phyloP scores from a whole-genome alignment of 2,329 filamentous ascomycete species.

The Hymenoscyphus occultus region DNA sequence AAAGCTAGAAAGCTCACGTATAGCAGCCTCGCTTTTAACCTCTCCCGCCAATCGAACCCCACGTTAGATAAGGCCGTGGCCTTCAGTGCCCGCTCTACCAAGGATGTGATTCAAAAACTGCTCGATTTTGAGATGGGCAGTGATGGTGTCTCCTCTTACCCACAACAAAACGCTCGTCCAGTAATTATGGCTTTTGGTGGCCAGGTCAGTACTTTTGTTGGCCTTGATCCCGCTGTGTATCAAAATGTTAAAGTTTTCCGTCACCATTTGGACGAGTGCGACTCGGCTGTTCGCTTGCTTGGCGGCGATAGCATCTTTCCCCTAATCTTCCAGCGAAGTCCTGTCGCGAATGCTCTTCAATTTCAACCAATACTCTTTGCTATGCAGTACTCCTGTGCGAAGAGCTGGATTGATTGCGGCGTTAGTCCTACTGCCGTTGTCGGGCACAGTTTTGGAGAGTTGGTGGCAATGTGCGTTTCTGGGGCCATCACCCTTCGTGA shows the following conservation, averaged over 20 bases:
- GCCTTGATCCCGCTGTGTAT: constrained; percentile 12
- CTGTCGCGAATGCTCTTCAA: neutral
- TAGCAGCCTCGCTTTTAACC: neutral
- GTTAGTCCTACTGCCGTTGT: constrained; percentile 15
- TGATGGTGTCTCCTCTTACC: too few species aligned
- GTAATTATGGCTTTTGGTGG: constrained; percentile 39
- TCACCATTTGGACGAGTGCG: constrained; percentile 19
- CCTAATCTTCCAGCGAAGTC: constrained; percentile 15
- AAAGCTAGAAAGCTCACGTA: too few species aligned
- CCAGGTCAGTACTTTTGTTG: constrained; percentile 14
- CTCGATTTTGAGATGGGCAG: neutral
- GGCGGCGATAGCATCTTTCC: constrained; percentile 20
- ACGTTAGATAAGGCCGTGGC: neutral
- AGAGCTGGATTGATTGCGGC: constrained; percentile 22
- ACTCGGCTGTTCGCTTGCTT: constrained; percentile 8
- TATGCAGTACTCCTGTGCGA: constrained; percentile 19
- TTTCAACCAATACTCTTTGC: constrained; percentile 15
- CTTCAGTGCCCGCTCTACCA: neutral
- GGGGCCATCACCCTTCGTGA: constrained; percentile 36
- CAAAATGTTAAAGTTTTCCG: constrained; percentile 14
- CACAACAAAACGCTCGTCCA: constrained; percentile 19
- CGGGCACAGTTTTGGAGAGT: constrained; percentile 42
- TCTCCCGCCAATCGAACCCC: neutral
- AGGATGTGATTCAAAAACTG: constrained; percentile 17
- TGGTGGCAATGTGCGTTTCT: constrained; percentile 39